Base-by-base conservation (phyloP, 352 stramenopile species). In the Phytopythium kandeliae region DNA sequence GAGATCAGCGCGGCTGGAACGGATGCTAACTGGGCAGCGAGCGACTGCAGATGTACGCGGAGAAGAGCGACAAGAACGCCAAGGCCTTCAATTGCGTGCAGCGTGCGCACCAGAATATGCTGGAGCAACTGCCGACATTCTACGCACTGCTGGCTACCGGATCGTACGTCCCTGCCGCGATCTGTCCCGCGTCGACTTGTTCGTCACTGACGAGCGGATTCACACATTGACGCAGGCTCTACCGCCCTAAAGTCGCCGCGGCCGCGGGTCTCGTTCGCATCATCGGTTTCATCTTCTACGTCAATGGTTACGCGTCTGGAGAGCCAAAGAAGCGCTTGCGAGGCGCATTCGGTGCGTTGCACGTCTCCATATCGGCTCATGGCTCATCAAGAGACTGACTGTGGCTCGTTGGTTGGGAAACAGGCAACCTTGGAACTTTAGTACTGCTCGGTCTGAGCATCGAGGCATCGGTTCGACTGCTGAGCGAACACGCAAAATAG, bases 71-170 rank as follows among this genome's bases (percentile, higher is more conserved):
- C 37, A 79, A 86, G 42, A 58, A 93, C 41, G 78, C 64, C 45
- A 75, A 58, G 31, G 68, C 65, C 15, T 96, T 95, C 64, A 95
- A 96, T 69, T 89, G 75, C 55, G 60, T 93, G 43, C 85, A 95
- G 59, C 66, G 85, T 49, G 73, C 65, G 2, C 83, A 95, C 60
- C 83, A 96, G 51, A 86, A 95, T 49, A 70, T 91, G 34, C 71
- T 92, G 24, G 86, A 95, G 63, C 66, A 78, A 35, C 35, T 76
- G 38, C 64, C 67, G 24, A 43, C 62, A 19, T 77, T 77, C 48
- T 71, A 67, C 44, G 54, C 54, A 13, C 57, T 67, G 48, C 67
- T 78, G 33, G 51, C 69, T 26, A 69, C 62, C 13, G 67, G 67
- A 28, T 66, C 66, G 66, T 80, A 69, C 45, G 60, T 74, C 1